A percentile compares a stretch with the other conserved stretches of the same genome.
These are phyloP conservation scores for Candida parachauliodes DNA, from an alignment of 805 yeast species.

Conservation along the genomic window DNA sequence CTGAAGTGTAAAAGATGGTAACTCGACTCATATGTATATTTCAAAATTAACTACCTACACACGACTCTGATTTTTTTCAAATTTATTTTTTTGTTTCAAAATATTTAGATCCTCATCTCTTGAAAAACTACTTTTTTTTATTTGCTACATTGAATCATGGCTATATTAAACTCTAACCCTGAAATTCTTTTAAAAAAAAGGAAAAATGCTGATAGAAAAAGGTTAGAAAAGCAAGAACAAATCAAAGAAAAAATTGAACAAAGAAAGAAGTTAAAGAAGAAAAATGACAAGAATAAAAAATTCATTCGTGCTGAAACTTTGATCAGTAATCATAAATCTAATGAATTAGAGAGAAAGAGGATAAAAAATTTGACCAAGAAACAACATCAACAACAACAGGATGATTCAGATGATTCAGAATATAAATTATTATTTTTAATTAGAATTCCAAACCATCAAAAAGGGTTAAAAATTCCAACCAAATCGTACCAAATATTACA, in stretches of 20 bases:
- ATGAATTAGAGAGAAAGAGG: conserved; percentile 66
- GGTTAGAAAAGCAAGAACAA: conserved; percentile 69
- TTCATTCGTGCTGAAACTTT: conserved; percentile 74
- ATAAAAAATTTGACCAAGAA: conserved; percentile 57
- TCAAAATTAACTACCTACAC: no score
- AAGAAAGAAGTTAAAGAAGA: conserved; percentile 39
- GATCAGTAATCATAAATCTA: conserved; percentile 61
- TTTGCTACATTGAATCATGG: conserved; percentile 22
- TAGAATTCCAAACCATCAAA: conserved; percentile 58
- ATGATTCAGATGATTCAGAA: conserved; percentile 41
- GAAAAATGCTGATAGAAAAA: conserved; percentile 70
- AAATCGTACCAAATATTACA: conserved; percentile 58
- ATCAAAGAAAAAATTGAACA: conserved; percentile 50
- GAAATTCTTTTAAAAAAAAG: conserved; percentile 76
- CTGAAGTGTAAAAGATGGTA: no score
- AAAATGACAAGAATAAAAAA: conserved; percentile 47
- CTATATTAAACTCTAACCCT: conserved; percentile 62
- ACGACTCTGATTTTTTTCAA: not conserved
- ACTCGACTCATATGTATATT: no score
- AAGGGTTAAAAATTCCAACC: conserved; percentile 60
- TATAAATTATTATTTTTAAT: conserved; percentile 60
- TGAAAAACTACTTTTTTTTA: conserved; percentile 3
- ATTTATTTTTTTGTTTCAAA: conserved; percentile 2
- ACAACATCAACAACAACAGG: conserved; percentile 49
- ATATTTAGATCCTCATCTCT: conserved; percentile 9